Percentiles rank a stretch among this genome's conserved stretches.
Conservation (phyloP, 768 basidiomycete genomes). For the Pulveroboletus sp. region DNA sequence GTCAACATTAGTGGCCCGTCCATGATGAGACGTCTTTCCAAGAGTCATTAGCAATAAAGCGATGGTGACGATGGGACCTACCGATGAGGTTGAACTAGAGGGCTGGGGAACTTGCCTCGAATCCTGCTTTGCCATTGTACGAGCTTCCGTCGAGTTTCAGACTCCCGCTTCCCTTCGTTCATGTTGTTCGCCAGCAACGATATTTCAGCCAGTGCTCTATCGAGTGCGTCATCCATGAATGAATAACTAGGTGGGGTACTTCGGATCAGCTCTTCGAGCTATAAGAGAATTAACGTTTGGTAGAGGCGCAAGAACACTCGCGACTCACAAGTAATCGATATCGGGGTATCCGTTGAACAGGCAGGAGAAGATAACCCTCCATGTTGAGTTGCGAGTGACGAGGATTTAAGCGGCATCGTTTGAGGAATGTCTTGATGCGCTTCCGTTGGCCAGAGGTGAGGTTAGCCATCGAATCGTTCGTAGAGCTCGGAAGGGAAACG, state of each 20-base stretch:
- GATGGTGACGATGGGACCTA: slow-evolving; percentile 31
- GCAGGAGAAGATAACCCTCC: slow-evolving; percentile 90
- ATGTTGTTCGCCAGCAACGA: slow-evolving; percentile 86
- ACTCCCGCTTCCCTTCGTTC: slow-evolving; percentile 97
- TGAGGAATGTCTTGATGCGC: slow-evolving; percentile 84
- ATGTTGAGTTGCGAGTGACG: slow-evolving; percentile 90
- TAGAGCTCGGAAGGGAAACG: slow-evolving; percentile 40
- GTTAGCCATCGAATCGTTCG: slow-evolving; percentile 43
- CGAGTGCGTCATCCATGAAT: slow-evolving; percentile 76
- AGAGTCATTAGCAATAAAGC: slow-evolving; percentile 5
- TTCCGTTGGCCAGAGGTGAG: slow-evolving; percentile 80
- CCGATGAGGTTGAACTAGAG: slow-evolving; percentile 98
- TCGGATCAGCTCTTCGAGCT: slow-evolving; percentile 80
- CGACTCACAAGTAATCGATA: slow-evolving; percentile 84
- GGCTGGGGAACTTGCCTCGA: slow-evolving; percentile 87
- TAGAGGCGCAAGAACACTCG: slow-evolving; percentile 2
- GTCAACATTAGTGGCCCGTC: slow-evolving; percentile 83
- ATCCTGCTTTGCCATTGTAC: slow-evolving; percentile 91
- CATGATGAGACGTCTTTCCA: slow-evolving; percentile 78
- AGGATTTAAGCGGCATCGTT: slow-evolving; percentile 85
- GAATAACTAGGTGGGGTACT: slow-evolving; percentile 80
- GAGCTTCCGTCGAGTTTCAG: slow-evolving; percentile 86
- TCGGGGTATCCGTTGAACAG: slow-evolving; percentile 95
- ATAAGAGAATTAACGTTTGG: background rate
- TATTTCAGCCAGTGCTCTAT: slow-evolving; percentile 83